Base-by-base conservation (phyloP, 805 yeast species). In the Candida caryicola region DNA sequence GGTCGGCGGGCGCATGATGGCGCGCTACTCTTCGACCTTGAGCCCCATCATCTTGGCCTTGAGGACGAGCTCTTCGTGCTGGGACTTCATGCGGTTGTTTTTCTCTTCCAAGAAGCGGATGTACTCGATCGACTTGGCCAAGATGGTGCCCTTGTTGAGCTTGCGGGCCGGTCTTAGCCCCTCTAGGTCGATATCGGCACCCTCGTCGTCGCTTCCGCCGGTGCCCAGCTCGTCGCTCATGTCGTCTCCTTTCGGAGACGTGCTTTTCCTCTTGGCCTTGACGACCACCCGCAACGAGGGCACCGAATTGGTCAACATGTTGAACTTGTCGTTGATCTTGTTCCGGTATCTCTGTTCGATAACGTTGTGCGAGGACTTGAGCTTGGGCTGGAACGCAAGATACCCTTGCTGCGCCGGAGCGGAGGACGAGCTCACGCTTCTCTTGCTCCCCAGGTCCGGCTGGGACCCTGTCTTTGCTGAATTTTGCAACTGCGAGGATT, bases 41-140 rank as follows among this genome's bases (percentile, higher is more conserved):
- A 47, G 14, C 9, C 73, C 73, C 40, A 67, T 45, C 63, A 64
- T 50, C 34, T 50, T 49, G 4, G 72, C 72, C 41, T 61, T 56
- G 27, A 53, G 47, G 16, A 62, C 31, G 34, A 83, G 60, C 37
- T 74, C 74, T 28, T 71, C 65, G 39, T 80, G 66, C 56, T 85
- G 88, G 44, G 66, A 57, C 36, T 56, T 54, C 50, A 85, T 62
- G 25, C 63, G 57, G 3, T 59, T 57, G 50, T 83, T 84, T 44
- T 81, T 77, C 38, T 62, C 55, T 57, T 85, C 89, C 46, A 85
- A 64, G 55, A 84, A 88, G 52, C 73, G 69, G 52, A 85, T 85
- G 57, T 86, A 86, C 60, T 85, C 95, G 1, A 87, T 81, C 6
- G 90, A 86, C 53, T 85, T 85, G 27, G 86, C 71, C 37, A 85